Evolutionary conservation across 352 stramenopile species (phyloP).

Genomic region (Pythium phragmiticola): DNA sequence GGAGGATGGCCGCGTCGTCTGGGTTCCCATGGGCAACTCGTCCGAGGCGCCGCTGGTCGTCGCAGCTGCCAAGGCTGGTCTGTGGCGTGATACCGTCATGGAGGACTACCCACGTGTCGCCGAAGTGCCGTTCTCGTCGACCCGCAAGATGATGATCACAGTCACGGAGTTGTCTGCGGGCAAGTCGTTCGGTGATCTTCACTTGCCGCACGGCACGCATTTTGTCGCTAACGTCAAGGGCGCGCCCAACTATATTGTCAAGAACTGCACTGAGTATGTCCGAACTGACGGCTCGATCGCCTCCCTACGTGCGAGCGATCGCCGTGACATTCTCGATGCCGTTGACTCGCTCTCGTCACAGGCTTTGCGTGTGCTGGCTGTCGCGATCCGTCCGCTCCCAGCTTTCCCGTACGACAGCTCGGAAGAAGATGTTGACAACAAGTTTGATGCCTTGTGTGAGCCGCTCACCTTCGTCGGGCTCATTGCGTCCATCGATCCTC

Average conservation of each 20-base stretch:
- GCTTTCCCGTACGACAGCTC: constrained; percentile 42
- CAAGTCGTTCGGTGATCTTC: constrained; percentile 40
- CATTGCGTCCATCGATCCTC: constrained; percentile 90
- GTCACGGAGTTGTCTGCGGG: constrained; percentile 46
- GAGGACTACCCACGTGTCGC: constrained; percentile 69
- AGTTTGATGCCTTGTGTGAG: constrained; percentile 62
- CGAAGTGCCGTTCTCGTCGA: constrained; percentile 94
- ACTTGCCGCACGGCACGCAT: constrained; percentile 34
- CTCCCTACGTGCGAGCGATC: constrained; percentile 37
- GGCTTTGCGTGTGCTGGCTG: constrained; percentile 86
- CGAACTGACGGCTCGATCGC: constrained; percentile 48
- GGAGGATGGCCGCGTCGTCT: constrained; percentile 44
- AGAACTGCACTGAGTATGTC: constrained; percentile 61
- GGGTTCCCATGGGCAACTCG: constrained; percentile 65
- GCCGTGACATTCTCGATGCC: constrained; percentile 45
- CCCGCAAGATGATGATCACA: constrained; percentile 94
- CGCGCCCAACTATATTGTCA: constrained; percentile 68
- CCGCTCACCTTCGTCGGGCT: constrained; percentile 91
- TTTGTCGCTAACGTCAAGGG: constrained; percentile 64
- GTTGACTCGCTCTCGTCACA: constrained; percentile 72
- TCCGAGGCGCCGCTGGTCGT: constrained; percentile 72
- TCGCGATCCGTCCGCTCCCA: constrained; percentile 77
- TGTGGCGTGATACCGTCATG: constrained; percentile 51
- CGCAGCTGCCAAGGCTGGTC: constrained; percentile 61
- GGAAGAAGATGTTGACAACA: constrained; percentile 62